A percentile compares a stretch with the other conserved stretches of the same genome.
Conservation (phyloP, 345 rosid species). For the Sisymbrium irio region DNA sequence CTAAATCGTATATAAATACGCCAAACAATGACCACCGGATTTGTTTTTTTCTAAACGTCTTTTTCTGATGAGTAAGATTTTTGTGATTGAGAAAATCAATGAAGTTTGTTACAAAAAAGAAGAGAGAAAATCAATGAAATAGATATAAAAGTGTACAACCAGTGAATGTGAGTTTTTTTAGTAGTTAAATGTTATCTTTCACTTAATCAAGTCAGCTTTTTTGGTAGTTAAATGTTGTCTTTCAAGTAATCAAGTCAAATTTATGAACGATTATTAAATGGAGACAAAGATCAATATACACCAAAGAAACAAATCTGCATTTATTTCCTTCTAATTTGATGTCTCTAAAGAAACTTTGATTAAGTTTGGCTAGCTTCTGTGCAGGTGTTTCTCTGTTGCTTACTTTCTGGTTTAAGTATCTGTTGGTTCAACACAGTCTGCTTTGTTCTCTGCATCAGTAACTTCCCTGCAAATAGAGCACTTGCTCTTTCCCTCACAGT, state of each 20-base stretch:
- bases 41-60: background rate
- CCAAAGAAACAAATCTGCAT: background rate
- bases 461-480: slow-evolving; percentile 73
- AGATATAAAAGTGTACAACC: background rate
- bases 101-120: no score
- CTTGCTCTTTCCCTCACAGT: slow-evolving; percentile 89
- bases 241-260: background rate
- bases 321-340: background rate
- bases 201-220: background rate
- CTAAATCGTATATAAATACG: background rate
- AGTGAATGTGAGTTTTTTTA: background rate
- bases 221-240: background rate
- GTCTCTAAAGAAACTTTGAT: background rate
- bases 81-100: background rate
- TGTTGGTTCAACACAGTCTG: slow-evolving; percentile 99
- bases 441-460: slow-evolving; percentile 79
- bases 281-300: background rate
- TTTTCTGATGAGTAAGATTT: background rate
- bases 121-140: background rate
- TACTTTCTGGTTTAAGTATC: slow-evolving; percentile 84
- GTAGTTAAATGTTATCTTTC: background rate
- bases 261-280: background rate
- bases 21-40: background rate
- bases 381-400: slow-evolving; percentile 79
- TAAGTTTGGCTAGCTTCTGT: background rate